A percentile compares a stretch with the other conserved stretches of the same genome.
phyloP scores from a whole-genome alignment of 768 basidiomycete species.

The Russula sp. region DNA sequence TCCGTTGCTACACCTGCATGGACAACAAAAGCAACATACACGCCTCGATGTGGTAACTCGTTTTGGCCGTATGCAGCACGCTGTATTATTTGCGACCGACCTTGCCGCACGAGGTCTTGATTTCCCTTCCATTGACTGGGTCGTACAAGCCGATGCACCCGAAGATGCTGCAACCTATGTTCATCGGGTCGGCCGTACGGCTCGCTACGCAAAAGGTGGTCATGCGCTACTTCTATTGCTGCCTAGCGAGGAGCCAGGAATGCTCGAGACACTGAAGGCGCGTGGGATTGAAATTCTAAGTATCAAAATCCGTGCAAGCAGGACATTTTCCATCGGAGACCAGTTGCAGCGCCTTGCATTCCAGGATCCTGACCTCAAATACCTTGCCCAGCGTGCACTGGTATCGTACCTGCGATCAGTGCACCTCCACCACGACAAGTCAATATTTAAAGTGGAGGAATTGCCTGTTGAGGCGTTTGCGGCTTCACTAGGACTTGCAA shows the following conservation, averaged over 20 bases:
- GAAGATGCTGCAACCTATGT: conserved; percentile 98
- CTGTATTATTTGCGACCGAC: conserved; percentile 91
- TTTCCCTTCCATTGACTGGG: conserved; percentile 96
- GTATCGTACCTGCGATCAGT: conserved; percentile 93
- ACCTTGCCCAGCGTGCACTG: conserved; percentile 90
- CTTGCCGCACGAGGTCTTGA: conserved; percentile 94
- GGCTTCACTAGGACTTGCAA: conserved; percentile 85
- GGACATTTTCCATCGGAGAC: conserved; percentile 76
- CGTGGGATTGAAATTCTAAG: conserved; percentile 67
- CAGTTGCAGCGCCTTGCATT: conserved; percentile 91
- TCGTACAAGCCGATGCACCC: conserved; percentile 90
- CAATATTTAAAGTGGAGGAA: conserved; percentile 78
- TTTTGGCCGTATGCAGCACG: conserved; percentile 75
- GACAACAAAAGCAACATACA: conserved; percentile 93
- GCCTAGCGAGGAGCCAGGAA: conserved; percentile 92
- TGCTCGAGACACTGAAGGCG: conserved; percentile 60
- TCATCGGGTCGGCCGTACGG: conserved; percentile 93
- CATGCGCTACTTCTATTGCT: conserved; percentile 75
- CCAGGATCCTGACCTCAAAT: conserved; percentile 94
- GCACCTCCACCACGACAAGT: conserved; percentile 89
- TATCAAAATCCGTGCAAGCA: conserved; percentile 85
- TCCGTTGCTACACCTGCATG: conserved; percentile 88
- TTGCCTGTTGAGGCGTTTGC: conserved; percentile 82
- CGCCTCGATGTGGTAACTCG: conserved; percentile 76
- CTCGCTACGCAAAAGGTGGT: conserved; percentile 86